A percentile compares a stretch with the other conserved stretches of the same genome.
Evolutionary conservation across 129 eudicot species (phyloP).

Genomic region (Artemisia annua): DNA sequence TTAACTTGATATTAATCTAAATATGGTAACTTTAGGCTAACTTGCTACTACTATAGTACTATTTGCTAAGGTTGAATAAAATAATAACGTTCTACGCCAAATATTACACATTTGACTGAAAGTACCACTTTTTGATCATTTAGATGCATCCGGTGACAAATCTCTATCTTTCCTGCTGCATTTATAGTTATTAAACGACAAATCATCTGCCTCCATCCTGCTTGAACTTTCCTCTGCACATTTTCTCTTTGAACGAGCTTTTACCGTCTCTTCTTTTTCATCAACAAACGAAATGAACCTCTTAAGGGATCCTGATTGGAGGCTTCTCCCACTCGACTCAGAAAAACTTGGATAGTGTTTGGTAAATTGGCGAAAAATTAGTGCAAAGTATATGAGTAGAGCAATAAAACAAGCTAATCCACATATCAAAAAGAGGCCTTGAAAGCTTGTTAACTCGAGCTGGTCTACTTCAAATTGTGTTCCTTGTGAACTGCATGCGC

Average conservation of each 20-base stretch:
- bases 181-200: slow-evolving; percentile 27
- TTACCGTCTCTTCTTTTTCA: slow-evolving; percentile 53
- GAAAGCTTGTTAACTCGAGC: slow-evolving; percentile 64
- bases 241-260: slow-evolving; percentile 44
- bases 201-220: slow-evolving; percentile 21
- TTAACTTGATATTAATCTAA: slow-evolving; percentile 11
- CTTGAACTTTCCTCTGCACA: slow-evolving; percentile 38
- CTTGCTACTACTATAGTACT: neutral
- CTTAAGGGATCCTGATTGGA: slow-evolving; percentile 45
- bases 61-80: neutral
- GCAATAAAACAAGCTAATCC: slow-evolving; percentile 66
- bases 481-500: slow-evolving; percentile 63
- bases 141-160: slow-evolving; percentile 16
- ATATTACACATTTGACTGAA: neutral
- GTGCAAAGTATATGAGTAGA: slow-evolving; percentile 45
- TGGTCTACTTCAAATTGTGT: slow-evolving; percentile 55
- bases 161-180: slow-evolving; percentile 25
- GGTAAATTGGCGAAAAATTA: slow-evolving; percentile 31
- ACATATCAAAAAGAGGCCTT: slow-evolving; percentile 62
- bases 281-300: slow-evolving; percentile 56
- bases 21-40: slow-evolving; percentile 4
- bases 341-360: slow-evolving; percentile 30
- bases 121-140: slow-evolving; percentile 11
- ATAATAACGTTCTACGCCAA: slow-evolving; percentile 1
- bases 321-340: slow-evolving; percentile 34